Evolutionary conservation across 2,329 filamentous ascomycete species (phyloP).

Genomic region (Cercospora sojina): DNA sequence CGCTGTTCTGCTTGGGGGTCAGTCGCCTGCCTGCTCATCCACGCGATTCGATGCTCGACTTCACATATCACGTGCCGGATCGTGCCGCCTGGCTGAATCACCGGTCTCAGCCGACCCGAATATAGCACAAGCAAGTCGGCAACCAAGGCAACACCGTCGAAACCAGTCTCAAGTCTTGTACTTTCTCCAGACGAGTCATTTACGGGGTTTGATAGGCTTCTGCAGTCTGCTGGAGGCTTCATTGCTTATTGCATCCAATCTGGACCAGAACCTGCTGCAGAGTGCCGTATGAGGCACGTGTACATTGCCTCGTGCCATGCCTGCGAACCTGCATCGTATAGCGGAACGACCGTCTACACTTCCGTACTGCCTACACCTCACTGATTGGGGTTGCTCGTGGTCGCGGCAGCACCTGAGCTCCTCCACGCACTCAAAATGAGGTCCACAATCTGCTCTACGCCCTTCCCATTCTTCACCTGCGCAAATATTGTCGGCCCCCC

Average conservation of each 20-base stretch:
- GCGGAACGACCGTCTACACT: neutral
- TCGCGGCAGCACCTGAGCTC: constrained; percentile 68
- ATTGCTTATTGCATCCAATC: neutral
- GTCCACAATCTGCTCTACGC: constrained; percentile 81
- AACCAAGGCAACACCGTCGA: neutral
- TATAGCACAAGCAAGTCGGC: neutral
- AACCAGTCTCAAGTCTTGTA: neutral
- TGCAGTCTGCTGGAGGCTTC: neutral
- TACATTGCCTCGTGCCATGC: neutral
- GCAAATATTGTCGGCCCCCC: constrained; percentile 94
- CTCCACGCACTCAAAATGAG: constrained; percentile 91
- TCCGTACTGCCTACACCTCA: neutral
- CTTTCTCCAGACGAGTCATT: too few relatives aligned
- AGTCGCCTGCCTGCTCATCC: too few relatives aligned
- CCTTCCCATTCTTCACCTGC: constrained; percentile 90
- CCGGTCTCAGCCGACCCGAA: neutral
- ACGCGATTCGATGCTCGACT: neutral
- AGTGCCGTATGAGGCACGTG: neutral
- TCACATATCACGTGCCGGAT: neutral
- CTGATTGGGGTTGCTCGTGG: constrained; percentile 11
- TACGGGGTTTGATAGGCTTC: too few relatives aligned
- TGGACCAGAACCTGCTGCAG: neutral
- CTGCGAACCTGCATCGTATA: neutral
- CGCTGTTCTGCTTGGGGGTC: too few relatives aligned
- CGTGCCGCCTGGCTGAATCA: neutral